phyloP scores from a whole-genome alignment of 2,329 filamentous ascomycete species.

The Drechmeria coniospora region DNA sequence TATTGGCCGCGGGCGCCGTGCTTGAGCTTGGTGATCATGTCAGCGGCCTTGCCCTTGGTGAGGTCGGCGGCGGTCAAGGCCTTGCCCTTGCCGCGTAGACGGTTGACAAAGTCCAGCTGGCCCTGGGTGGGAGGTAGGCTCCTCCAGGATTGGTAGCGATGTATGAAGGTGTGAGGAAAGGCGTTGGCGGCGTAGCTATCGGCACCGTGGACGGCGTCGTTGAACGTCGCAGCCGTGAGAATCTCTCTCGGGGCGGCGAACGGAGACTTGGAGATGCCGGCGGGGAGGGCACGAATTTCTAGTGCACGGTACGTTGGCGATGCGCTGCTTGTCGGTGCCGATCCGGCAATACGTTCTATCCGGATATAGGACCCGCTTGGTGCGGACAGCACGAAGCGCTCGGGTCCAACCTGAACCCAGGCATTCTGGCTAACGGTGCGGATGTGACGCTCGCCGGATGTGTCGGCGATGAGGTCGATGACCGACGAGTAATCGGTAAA shows the following conservation, averaged over 20 bases:
- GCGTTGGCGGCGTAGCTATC: conserved; percentile 61
- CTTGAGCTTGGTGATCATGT: conserved; percentile 87
- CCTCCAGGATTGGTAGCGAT: conserved; percentile 55
- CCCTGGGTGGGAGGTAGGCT: conserved; percentile 44
- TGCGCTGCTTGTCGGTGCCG: conserved; percentile 6
- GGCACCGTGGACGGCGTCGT: conserved; percentile 65
- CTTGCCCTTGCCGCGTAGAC: conserved; percentile 36
- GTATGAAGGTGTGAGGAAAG: conserved; percentile 54
- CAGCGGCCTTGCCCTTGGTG: conserved; percentile 66
- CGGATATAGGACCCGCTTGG: conserved; percentile 46
- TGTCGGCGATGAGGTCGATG: conserved; percentile 78
- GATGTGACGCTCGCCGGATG: conserved; percentile 63
- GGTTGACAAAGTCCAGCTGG: conserved; percentile 58
- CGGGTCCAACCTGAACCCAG: conserved; percentile 67
- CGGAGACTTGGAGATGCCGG: conserved; percentile 33
- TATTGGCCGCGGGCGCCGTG: conserved; percentile 61
- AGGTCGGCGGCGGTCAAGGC: conserved; percentile 39
- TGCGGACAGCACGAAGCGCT: conserved; percentile 56
- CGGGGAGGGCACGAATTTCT: conserved; percentile 32
- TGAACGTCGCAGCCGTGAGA: conserved; percentile 48
- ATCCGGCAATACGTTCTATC: conserved; percentile 25
- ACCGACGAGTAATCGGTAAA: conserved; percentile 89
- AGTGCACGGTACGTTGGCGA: conserved; percentile 24
- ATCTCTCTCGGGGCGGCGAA: conserved; percentile 57
- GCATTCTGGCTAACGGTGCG: conserved; percentile 57